These are phyloP conservation scores for Penicillium capsulatum DNA, from an alignment of 2,329 filamentous ascomycete genomes.

Conservation along the genomic window DNA sequence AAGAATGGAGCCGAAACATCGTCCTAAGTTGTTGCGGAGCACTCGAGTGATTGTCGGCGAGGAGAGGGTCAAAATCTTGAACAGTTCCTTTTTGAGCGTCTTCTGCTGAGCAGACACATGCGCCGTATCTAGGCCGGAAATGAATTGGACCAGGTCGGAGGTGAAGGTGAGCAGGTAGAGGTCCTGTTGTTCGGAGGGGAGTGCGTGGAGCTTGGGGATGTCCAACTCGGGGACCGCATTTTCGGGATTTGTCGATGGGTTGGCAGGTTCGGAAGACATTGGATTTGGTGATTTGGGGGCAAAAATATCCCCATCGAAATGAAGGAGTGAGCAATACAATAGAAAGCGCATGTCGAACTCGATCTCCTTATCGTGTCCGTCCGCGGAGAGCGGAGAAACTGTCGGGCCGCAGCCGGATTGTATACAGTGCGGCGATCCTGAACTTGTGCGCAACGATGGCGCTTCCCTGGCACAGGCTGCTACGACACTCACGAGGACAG, in stretches of 20 bases:
- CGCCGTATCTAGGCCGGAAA: conserved; percentile 65
- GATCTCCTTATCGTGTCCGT: conserved; percentile 23
- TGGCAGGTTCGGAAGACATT: conserved; percentile 40
- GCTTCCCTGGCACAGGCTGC: conserved; percentile 21
- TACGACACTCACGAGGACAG: conserved; percentile 13
- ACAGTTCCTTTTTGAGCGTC: conserved; percentile 87
- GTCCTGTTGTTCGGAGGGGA: conserved; percentile 92
- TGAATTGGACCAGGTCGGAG: conserved; percentile 75
- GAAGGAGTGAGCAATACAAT: conserved; percentile 5
- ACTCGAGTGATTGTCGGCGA: conserved; percentile 81
- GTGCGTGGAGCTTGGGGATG: conserved; percentile 77
- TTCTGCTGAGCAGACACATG: conserved; percentile 84
- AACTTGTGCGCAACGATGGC: too few relatives aligned
- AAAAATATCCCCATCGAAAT: conserved; percentile 12
- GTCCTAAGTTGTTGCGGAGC: conserved; percentile 82
- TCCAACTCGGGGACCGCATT: conserved; percentile 65
- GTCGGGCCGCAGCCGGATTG: conserved; percentile 25
- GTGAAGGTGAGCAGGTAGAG: conserved; percentile 88
- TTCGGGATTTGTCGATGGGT: conserved; percentile 34
- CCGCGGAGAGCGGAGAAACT: conserved; percentile 31
- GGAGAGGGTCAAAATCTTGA: conserved; percentile 81
- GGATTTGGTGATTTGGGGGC: conserved; percentile 12
- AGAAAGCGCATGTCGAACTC: conserved; percentile 2
- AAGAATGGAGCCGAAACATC: conserved; percentile 78
- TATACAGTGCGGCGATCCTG: conserved; percentile 11